These are phyloP conservation scores for Senna siamea DNA, from an alignment of 306 rosid genomes.

Conservation along the genomic window DNA sequence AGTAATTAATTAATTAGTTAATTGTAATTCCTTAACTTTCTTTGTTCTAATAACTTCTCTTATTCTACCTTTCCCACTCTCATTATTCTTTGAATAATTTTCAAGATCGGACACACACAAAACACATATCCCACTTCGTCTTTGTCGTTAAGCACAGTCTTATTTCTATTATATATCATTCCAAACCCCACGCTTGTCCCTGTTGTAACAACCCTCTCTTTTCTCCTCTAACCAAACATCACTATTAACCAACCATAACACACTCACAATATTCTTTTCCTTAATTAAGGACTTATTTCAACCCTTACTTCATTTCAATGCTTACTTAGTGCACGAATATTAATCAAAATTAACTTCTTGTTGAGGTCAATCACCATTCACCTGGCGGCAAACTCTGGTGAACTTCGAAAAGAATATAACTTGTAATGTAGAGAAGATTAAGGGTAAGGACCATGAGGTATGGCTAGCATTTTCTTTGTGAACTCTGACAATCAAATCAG, in stretches of 20 bases:
- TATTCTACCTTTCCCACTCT: background rate
- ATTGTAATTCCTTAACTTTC: background rate
- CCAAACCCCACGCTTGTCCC: constrained; percentile 22
- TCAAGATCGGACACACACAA: background rate
- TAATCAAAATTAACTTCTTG: too few relatives aligned
- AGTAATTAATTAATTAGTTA: background rate
- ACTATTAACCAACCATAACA: constrained; percentile 1
- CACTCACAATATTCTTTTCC: too few relatives aligned
- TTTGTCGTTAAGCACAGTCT: constrained; percentile 36
- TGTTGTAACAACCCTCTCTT: background rate
- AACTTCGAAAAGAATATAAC: too few relatives aligned
- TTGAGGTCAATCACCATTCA: too few relatives aligned
- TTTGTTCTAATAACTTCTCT: background rate
- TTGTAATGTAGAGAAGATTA: too few relatives aligned
- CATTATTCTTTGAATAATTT: background rate
- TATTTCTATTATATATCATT: background rate
- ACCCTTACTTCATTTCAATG: too few relatives aligned
- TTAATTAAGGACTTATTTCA: too few relatives aligned
- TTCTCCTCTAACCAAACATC: constrained; percentile 16
- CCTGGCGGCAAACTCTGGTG: too few relatives aligned
- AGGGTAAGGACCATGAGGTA: too few relatives aligned
- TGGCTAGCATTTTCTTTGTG: too few relatives aligned
- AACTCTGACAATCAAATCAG: too few relatives aligned
- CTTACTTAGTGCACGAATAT: too few relatives aligned
- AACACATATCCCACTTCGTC: constrained; percentile 29